Evolutionary conservation across 495 filamentous ascomycete genomes (phyloP).

Genomic region (Penicillium chermesinum): DNA sequence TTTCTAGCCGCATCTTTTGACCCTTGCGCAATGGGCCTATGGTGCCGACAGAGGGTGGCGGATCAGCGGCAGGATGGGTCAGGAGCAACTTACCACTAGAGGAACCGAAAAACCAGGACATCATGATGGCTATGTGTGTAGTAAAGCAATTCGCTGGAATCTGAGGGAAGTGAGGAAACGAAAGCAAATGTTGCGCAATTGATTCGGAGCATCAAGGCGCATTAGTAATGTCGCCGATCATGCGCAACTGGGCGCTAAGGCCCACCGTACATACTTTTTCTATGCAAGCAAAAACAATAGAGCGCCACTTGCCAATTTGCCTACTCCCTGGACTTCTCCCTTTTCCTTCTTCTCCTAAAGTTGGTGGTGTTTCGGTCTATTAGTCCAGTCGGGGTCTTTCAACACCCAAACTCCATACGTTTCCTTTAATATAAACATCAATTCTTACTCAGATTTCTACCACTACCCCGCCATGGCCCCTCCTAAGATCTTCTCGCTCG

Average conservation of each 20-base stretch:
- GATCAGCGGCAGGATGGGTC: background rate
- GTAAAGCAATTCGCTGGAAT: too few relatives aligned
- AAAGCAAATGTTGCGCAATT: constrained; percentile 1
- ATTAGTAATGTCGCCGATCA: background rate
- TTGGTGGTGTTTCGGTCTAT: background rate
- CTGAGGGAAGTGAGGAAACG: background rate
- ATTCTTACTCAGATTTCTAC: background rate
- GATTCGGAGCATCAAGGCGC: background rate
- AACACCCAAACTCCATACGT: background rate
- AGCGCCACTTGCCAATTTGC: background rate
- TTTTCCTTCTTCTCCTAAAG: background rate
- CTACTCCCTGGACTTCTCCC: background rate
- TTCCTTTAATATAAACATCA: background rate
- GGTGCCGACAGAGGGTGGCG: background rate
- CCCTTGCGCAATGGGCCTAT: constrained; percentile 16
- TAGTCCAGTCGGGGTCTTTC: background rate
- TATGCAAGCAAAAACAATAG: background rate
- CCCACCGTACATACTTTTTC: background rate
- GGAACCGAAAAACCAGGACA: constrained; percentile 41
- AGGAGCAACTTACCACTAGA: constrained; percentile 30
- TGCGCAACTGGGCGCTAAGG: background rate
- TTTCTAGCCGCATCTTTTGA: background rate
- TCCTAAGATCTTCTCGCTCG: constrained; percentile 79
- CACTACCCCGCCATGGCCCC: constrained; percentile 47
- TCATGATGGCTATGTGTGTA: too few relatives aligned